Conservation (phyloP, 139 green algal genomes). For the Prasinococcaceae sp. region DNA sequence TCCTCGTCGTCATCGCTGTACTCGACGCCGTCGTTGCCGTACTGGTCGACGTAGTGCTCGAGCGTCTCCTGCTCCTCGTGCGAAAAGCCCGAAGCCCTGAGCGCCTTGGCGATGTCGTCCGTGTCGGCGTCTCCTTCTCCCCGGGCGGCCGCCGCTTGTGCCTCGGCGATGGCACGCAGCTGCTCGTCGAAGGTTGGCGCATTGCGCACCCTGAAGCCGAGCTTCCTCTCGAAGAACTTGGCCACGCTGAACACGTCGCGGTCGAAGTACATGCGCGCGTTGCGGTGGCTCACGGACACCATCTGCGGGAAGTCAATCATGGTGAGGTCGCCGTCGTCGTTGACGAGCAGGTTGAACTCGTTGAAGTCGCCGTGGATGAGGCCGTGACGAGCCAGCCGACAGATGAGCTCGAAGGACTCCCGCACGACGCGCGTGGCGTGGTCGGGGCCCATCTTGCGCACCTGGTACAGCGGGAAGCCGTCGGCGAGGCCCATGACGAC, state of each 20-base stretch:
- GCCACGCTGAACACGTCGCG: slow-evolving; percentile 81
- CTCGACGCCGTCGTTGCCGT: no score
- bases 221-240: slow-evolving; percentile 59
- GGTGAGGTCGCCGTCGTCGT: slow-evolving; percentile 55
- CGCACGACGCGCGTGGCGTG: slow-evolving; percentile 52
- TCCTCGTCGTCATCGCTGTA: slow-evolving; percentile 9
- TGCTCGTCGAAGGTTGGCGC: background rate
- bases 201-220: background rate
- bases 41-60: slow-evolving; percentile 11
- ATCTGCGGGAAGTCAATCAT: slow-evolving; percentile 98
- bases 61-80: slow-evolving; percentile 10
- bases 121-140: background rate
- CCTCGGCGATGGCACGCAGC: background rate
- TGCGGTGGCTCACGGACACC: slow-evolving; percentile 76
- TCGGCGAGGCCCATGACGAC: slow-evolving; percentile 86
- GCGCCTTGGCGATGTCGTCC: background rate
- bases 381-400: slow-evolving; percentile 46
- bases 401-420: slow-evolving; percentile 63
- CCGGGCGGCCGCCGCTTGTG: background rate
- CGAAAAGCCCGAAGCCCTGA: slow-evolving; percentile 25
- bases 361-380: slow-evolving; percentile 99
- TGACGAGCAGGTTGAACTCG: slow-evolving; percentile 85
- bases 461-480: slow-evolving; percentile 42
- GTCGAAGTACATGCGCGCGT: slow-evolving; percentile 82
- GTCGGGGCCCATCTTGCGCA: slow-evolving; percentile 45